Base-by-base conservation (phyloP, 2,329 filamentous ascomycete species). In the Ophioceras dolichostomum region DNA sequence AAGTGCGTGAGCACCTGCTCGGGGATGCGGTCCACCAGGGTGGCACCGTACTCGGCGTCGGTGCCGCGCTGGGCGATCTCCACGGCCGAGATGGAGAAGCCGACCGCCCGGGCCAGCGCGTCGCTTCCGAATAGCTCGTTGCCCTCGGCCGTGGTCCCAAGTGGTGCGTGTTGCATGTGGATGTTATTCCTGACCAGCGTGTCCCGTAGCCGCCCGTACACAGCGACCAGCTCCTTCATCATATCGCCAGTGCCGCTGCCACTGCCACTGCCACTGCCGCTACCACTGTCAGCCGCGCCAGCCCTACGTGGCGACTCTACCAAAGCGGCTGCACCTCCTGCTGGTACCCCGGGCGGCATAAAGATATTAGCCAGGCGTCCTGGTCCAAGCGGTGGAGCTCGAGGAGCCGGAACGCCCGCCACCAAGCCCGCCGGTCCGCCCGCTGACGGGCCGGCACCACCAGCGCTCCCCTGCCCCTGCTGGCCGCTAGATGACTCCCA, bases 11-110 rank as follows among this genome's bases (percentile, higher is more conserved):
- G 64, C 2, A 76, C 72, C 54, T 94, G 79, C 39, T 89, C 82
- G 0, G 91, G 80, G 36, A 96, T 81, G 49, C 80, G 87, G 46
- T 89, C 82, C 16, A 96, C 59, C 32, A 96, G 62, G 5, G 82
- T 89, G 56, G 76, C 69, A 38, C 83, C 80, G 33, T 74, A 71
- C 45, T 82, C 74, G 17, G 78, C 76, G 47, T 85, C 82, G 4
- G 86, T 67, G 6, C 91, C 91, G 48, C 91, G 81, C 55, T 95
- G 87, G 44, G 88, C 80, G 45, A 96, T 94, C 59, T 98, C 91
- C 4, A 84, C 78, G 0, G 87, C 79, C 8, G 87, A 80, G 41
- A 98, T 87, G 0, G 88, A 89, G 53, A 79, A 86, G 2, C 85
- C 89, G 12, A 95, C 76, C 2, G 76, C 66, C 40, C 69, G 68